Percentiles rank a stretch among this genome's conserved stretches.
Evolutionary conservation across 83 land plant species (phyloP).

Genomic region (Isoetes engelmannii): DNA sequence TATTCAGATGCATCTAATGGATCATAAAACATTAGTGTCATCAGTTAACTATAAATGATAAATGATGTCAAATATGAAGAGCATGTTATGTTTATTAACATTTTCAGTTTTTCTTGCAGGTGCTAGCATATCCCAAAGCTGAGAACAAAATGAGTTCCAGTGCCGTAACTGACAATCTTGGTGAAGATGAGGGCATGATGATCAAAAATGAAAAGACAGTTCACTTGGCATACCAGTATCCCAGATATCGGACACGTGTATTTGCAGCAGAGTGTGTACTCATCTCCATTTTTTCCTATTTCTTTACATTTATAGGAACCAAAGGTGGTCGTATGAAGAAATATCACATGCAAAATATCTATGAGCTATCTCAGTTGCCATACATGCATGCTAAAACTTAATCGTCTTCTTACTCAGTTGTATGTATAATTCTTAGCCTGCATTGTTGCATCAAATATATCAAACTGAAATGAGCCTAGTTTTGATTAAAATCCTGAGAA

Average conservation of each 20-base stretch:
- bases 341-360: no score
- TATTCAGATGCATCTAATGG: not conserved
- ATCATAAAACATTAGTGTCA: not conserved
- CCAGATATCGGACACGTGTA: constrained; percentile 80
- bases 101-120: constrained; percentile 36
- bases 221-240: constrained; percentile 36
- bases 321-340: no score
- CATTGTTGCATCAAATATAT: no score
- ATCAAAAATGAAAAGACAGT: constrained; percentile 22
- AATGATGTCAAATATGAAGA: not conserved
- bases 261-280: constrained; percentile 96
- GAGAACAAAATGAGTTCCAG: not conserved
- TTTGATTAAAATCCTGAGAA: no score
- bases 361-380: no score
- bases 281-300: not conserved
- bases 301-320: no score
- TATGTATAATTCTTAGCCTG: no score
- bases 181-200: constrained; percentile 92
- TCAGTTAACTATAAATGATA: not conserved
- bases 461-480: no score
- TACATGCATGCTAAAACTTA: no score
- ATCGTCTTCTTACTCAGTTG: no score
- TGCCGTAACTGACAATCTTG: not conserved
- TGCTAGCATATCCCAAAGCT: constrained; percentile 58
- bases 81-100: not conserved